Conservation (phyloP, 768 basidiomycete genomes). For the Suillus hirtellus region DNA sequence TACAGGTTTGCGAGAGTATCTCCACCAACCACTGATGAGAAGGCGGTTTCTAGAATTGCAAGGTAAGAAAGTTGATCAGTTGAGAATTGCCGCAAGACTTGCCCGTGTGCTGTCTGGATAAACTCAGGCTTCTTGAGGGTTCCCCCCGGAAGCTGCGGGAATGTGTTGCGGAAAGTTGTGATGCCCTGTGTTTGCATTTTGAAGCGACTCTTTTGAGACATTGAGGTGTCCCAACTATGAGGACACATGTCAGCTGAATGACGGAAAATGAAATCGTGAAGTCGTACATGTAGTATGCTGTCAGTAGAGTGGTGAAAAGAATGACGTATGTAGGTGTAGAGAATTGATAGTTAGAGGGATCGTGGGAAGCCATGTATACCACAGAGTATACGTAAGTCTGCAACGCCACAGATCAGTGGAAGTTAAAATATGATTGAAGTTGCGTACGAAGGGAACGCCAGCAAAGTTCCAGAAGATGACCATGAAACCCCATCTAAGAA, state of each 20-base stretch:
- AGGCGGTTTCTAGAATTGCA: slow-evolving; percentile 70
- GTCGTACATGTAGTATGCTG: slow-evolving; percentile 79
- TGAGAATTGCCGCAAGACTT: slow-evolving; percentile 18
- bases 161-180: slow-evolving; percentile 80
- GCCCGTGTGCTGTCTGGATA: slow-evolving; percentile 95
- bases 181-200: slow-evolving; percentile 96
- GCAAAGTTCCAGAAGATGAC: slow-evolving; percentile 98
- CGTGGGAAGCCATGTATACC: slow-evolving; percentile 95
- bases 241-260: slow-evolving; percentile 8
- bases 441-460: slow-evolving; percentile 86
- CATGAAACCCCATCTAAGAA: slow-evolving; percentile 84
- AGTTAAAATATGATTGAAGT: background rate
- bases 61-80: background rate
- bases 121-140: slow-evolving; percentile 83
- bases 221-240: slow-evolving; percentile 85
- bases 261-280: slow-evolving; percentile 1
- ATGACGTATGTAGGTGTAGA: slow-evolving; percentile 71
- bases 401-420: slow-evolving; percentile 4
- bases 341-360: slow-evolving; percentile 85
- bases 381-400: slow-evolving; percentile 97
- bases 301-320: slow-evolving; percentile 74
- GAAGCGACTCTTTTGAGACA: slow-evolving; percentile 97
- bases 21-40: slow-evolving; percentile 93
- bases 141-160: slow-evolving; percentile 89
- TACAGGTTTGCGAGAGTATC: slow-evolving; percentile 89